These are phyloP conservation scores for Penicillium crystallinum DNA, from an alignment of 495 filamentous ascomycete genomes.

Conservation along the genomic window DNA sequence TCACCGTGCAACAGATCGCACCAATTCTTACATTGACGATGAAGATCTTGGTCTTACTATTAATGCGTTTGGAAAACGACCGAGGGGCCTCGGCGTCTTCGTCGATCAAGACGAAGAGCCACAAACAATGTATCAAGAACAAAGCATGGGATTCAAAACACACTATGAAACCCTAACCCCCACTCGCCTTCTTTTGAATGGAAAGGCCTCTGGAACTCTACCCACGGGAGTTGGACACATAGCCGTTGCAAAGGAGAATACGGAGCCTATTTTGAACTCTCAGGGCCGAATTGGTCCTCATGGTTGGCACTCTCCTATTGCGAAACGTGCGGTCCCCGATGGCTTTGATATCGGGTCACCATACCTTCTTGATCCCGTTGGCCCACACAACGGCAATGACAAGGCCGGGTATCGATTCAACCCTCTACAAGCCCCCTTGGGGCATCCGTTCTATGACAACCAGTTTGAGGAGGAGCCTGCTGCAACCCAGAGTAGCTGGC, in stretches of 20 bases:
- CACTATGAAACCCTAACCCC: conserved; percentile 17
- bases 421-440: conserved; percentile 31
- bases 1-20: neutral
- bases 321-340: conserved; percentile 23
- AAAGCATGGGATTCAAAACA: conserved; percentile 1
- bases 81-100: conserved; percentile 32
- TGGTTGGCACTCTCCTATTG: conserved; percentile 27
- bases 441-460: conserved; percentile 11
- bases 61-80: conserved; percentile 14
- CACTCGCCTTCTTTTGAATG: conserved; percentile 21
- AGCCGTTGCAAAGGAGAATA: conserved; percentile 36
- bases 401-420: conserved; percentile 34
- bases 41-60: conserved; percentile 28
- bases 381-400: conserved; percentile 21
- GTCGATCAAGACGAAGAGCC: conserved; percentile 18
- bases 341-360: conserved; percentile 27
- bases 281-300: conserved; percentile 29
- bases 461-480: conserved; percentile 11
- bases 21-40: conserved; percentile 16
- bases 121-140: conserved; percentile 9
- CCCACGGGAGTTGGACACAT: conserved; percentile 3
- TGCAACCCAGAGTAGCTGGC: conserved; percentile 6
- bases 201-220: conserved; percentile 10
- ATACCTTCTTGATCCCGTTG: conserved; percentile 29
- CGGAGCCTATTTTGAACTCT: conserved; percentile 37